Base-by-base conservation (phyloP, 345 rosid genomes). In the Salix caprea region DNA sequence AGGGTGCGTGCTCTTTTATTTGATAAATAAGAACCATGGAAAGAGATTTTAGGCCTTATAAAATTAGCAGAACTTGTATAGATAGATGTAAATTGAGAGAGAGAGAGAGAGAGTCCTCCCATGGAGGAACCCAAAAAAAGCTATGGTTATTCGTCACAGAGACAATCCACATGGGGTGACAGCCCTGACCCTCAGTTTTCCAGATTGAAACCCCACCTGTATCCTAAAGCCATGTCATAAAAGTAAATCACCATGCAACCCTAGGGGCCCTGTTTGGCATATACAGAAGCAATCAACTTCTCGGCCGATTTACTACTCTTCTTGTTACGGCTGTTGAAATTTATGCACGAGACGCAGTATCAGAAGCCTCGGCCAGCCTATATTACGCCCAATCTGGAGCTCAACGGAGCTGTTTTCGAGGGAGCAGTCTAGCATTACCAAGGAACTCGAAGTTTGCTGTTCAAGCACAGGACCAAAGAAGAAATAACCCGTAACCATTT, bases 91-190 rank as follows among this genome's bases (percentile, higher is more conserved):
- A 64, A 61, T n/a, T 39, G 24, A 70, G 65, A 72, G 67, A 2
- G 80, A 48, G 36, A 32, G 34, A 34, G 80, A 48, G 36, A 34
- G 36, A 34, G 36, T 34, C 6, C 52, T 79, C 88, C 83, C 82
- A 83, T 81, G 86, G 74, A 56, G 74, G 44, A 74, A 74, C 66
- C 70, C 78, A 74, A 66, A 68, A 66, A 68, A 85, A 74, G 48
- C 64, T n/a, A 16, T 44, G 58, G 76, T 23, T 39, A 39, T 37
- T 74, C 67, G 66, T 67, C 77, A 16, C 77, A 13, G 13, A 70
- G 79, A 71, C 84, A 82, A 56, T 69, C 79, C 83, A 85, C 82
- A 74, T 81, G 70, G 86, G 83, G 76, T 61, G 82, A 79, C 82
- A 56, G 81, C 77, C 62, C 66, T 71, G 34, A 67, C 78, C 52